Percentiles rank a stretch among this genome's conserved stretches.
phyloP scores from a whole-genome alignment of 306 rosid species.

The Fragaria iinumae region DNA sequence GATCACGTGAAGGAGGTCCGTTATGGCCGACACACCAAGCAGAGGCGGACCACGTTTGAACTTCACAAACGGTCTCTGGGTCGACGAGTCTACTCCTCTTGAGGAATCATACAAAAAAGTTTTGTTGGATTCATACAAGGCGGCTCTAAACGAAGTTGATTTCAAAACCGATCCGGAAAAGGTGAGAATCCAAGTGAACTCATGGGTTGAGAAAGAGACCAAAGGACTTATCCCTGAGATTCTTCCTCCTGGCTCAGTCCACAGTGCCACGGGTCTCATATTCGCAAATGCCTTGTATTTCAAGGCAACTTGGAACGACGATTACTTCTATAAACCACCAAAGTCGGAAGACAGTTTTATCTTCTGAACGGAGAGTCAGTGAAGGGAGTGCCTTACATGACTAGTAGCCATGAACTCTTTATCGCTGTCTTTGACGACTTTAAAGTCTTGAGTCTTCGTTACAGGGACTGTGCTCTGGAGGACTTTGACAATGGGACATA shows the following conservation, averaged over 20 bases:
- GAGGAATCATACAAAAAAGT: no score
- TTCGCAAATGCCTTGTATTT: constrained; percentile 24
- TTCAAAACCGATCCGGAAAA: not conserved
- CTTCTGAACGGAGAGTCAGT: constrained; percentile 14
- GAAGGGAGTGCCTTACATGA: not conserved
- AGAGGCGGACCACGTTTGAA: no score
- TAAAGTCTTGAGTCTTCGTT: constrained; percentile 3
- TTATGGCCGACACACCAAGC: no score
- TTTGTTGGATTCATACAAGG: not conserved
- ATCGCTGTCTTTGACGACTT: no score
- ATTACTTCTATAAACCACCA: not conserved
- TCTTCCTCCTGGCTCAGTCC: not conserved
- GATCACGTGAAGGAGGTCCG: no score
- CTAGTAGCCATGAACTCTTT: constrained; percentile 4
- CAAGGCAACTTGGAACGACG: not conserved
- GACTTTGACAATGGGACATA: not conserved
- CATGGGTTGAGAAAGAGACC: not conserved
- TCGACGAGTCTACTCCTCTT: no score
- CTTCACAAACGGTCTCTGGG: no score
- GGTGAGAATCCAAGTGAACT: not conserved
- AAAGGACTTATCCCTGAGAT: not conserved
- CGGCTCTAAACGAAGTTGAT: not conserved
- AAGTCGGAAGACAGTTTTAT: not conserved
- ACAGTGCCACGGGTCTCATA: not conserved
- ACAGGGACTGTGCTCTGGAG: not conserved